A percentile compares a stretch with the other conserved stretches of the same genome.
These are phyloP conservation scores for Parastagonospora nodorum DNA, from an alignment of 2,329 filamentous ascomycete species.

Conservation along the genomic window DNA sequence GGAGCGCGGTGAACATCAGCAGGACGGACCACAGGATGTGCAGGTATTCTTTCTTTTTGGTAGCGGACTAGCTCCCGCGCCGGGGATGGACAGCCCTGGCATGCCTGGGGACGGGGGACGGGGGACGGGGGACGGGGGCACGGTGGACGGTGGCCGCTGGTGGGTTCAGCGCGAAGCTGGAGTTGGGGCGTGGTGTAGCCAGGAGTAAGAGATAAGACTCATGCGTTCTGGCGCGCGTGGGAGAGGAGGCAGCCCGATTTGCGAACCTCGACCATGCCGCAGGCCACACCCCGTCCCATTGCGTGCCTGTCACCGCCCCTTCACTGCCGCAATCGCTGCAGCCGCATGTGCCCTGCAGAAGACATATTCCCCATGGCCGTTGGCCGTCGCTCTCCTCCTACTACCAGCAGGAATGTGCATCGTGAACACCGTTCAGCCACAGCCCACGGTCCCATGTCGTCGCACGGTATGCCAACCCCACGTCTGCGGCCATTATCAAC, in stretches of 20 bases:
- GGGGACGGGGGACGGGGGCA: slow-evolving; percentile 20
- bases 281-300: slow-evolving; percentile 18
- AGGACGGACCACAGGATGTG: slow-evolving; percentile 31
- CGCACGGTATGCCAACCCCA: slow-evolving; percentile 21
- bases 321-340: slow-evolving; percentile 10
- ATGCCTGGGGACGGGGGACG: slow-evolving; percentile 21
- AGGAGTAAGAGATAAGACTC: slow-evolving; percentile 36
- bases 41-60: slow-evolving; percentile 42
- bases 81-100: slow-evolving; percentile 30
- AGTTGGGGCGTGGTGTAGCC: slow-evolving; percentile 20
- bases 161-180: slow-evolving; percentile 23
- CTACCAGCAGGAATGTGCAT: slow-evolving; percentile 8
- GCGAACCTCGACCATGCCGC: slow-evolving; percentile 9
- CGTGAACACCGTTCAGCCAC: slow-evolving; percentile 13
- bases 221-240: slow-evolving; percentile 17
- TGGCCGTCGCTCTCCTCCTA: not conserved
- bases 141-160: slow-evolving; percentile 20
- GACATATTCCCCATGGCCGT: not conserved
- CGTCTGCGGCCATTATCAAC: slow-evolving; percentile 24
- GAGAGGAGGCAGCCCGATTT: slow-evolving; percentile 10
- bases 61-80: slow-evolving; percentile 41
- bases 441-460: not conserved
- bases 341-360: slow-evolving; percentile 22
- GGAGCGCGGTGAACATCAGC: slow-evolving; percentile 13
- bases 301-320: slow-evolving; percentile 15